Percentiles rank a stretch among this genome's conserved stretches.
Evolutionary conservation across 257 asterid genomes (phyloP).

Genomic region (Capsicum chinense): DNA sequence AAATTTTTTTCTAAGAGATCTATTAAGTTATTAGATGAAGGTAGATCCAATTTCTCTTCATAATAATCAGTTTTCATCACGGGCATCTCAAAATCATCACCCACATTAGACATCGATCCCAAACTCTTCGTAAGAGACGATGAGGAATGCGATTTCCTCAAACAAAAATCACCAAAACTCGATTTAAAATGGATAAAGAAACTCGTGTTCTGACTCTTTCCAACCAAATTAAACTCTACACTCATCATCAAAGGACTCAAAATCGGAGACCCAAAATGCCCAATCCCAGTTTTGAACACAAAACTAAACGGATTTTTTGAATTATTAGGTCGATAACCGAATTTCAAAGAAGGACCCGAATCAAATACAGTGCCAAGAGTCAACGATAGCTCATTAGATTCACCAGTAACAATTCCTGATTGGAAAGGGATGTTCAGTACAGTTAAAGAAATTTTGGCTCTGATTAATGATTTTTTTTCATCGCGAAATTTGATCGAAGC

Average conservation of each 20-base stretch:
- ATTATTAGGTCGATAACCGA: constrained; percentile 84
- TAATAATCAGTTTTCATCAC: constrained; percentile 36
- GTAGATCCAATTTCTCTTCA: constrained; percentile 33
- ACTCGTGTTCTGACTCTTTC: constrained; percentile 65
- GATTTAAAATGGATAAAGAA: constrained; percentile 89
- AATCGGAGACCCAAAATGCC: constrained; percentile 78
- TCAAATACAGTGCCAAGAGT: constrained; percentile 73
- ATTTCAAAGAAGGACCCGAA: constrained; percentile 70
- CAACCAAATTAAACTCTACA: constrained; percentile 74
- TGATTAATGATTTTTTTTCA: constrained; percentile 73
- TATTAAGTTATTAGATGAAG: too few species aligned
- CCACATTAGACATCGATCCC: constrained; percentile 42
- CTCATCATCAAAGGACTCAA: constrained; percentile 90
- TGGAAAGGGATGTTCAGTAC: constrained; percentile 72
- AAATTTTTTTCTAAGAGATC: too few species aligned
- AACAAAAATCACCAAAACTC: constrained; percentile 72
- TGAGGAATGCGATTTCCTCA: constrained; percentile 70
- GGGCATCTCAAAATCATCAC: constrained; percentile 31
- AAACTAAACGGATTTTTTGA: constrained; percentile 72
- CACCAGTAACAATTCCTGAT: constrained; percentile 85
- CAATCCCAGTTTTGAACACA: constrained; percentile 83
- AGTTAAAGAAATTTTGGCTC: constrained; percentile 85
- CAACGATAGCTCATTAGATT: constrained; percentile 68
- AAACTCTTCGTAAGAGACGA: constrained; percentile 45
- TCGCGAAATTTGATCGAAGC: constrained; percentile 94